Conservation (phyloP, 2,329 filamentous ascomycete species). For the Zasmidium citrigriseum region DNA sequence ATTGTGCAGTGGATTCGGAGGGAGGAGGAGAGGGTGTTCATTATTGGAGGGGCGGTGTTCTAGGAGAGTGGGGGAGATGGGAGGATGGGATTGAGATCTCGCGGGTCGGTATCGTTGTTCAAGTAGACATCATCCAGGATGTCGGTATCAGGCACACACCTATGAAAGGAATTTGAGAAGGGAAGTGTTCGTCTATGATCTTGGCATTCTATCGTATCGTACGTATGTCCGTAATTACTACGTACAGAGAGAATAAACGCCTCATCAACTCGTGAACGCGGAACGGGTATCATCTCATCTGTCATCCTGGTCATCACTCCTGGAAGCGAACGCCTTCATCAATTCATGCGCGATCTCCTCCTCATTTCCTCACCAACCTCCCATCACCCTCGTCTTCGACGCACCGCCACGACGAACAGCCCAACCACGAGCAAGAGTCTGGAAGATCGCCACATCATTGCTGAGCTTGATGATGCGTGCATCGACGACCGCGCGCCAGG, state of each 20-base stretch:
- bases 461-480: constrained; percentile 38
- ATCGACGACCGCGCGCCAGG: constrained; percentile 44
- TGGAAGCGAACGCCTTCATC: too few relatives aligned
- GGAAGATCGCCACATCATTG: constrained; percentile 42
- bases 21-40: constrained; percentile 93
- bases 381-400: neutral
- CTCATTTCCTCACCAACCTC: neutral
- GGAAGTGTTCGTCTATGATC: too few relatives aligned
- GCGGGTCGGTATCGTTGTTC: neutral
- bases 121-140: neutral
- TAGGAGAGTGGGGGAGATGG: constrained; percentile 26
- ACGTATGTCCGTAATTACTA: neutral
- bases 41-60: constrained; percentile 91
- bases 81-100: neutral
- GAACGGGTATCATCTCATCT: neutral
- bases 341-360: neutral
- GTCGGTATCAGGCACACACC: too few relatives aligned
- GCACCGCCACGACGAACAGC: constrained; percentile 29
- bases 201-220: too few relatives aligned
- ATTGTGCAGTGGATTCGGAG: constrained; percentile 88
- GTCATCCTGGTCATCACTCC: neutral
- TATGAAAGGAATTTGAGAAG: too few relatives aligned
- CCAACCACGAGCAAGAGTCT: constrained; percentile 47
- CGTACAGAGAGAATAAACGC: neutral
- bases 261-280: neutral